These are phyloP conservation scores for Actinomortierella ambigua DNA, from an alignment of 371 early-diverging fungal species.

Conservation along the genomic window DNA sequence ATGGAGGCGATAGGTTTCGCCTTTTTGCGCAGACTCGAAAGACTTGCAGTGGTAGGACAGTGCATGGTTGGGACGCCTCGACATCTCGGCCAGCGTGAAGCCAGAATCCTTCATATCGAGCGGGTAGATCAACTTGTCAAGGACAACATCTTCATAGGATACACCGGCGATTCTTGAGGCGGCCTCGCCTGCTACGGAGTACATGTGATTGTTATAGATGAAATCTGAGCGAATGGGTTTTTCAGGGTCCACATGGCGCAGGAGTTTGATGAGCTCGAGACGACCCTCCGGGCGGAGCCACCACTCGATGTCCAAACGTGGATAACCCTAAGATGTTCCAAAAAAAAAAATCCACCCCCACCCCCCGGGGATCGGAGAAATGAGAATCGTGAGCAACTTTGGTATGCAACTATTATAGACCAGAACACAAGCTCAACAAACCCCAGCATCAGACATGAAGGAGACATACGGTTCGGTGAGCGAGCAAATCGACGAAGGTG, in stretches of 20 bases:
- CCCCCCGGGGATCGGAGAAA: no score
- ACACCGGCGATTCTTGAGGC: conserved; percentile 10
- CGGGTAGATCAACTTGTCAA: conserved; percentile 8
- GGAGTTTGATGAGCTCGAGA: neutral
- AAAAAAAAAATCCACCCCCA: no score
- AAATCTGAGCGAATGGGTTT: neutral
- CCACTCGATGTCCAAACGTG: neutral
- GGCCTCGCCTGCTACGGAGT: conserved; percentile 12
- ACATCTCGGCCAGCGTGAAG: neutral
- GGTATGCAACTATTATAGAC: no score
- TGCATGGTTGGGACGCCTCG: conserved; percentile 10
- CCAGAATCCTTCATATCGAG: conserved; percentile 7
- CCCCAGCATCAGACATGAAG: no score
- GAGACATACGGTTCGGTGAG: conserved; percentile 9
- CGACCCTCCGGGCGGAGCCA: neutral
- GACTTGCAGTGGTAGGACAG: conserved; percentile 9
- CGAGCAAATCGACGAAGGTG: neutral
- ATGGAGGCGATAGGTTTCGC: no score
- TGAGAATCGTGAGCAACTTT: no score
- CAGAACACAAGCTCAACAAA: no score
- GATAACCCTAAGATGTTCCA: neutral
- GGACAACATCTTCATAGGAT: conserved; percentile 11
- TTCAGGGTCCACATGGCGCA: neutral
- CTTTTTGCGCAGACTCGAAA: conserved; percentile 6
- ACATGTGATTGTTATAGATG: conserved; percentile 14